Base-by-base conservation (phyloP, 768 basidiomycete genomes). In the Leccinellum luteum region DNA sequence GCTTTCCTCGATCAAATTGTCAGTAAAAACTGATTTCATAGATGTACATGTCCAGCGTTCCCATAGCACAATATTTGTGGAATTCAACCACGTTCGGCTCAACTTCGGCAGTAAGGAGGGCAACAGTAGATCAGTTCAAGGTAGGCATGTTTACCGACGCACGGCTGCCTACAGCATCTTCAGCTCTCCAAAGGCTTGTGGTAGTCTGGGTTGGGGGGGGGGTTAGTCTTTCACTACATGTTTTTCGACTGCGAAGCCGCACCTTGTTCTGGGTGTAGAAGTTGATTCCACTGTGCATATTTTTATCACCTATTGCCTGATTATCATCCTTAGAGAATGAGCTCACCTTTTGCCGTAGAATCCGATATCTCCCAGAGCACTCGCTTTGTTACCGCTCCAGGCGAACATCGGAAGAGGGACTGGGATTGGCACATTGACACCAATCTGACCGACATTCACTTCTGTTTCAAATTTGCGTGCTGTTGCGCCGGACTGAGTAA, bases 251-350 rank as follows among this genome's bases (percentile, higher is more conserved):
- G 35, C 55, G n/a, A 27, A 48, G 3, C 1, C 64, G 56, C 62
- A 84, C 89, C 85, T 97, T 98, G 73, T 93, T 89, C 73, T 94
- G 90, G 3, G 96, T 98, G 71, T 94, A 98, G 77, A 98, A 98
- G 71, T 91, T 91, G 74, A 98, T 82, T 25, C 92, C 95, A 61
- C 90, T 89, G 65, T 52, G 49, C 15, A 28, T 25, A 19, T 51
- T 27, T 8, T 63, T 23, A 54, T 44, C 57, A 48, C 25, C 14
- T 12, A 23, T 14, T 49, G 31, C 21, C 17, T n/a, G 19, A 31
- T 48, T 23, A 31, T 48, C 23, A 43, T 7, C 12, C 48, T 31
- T 12, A 3, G 14, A 9, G 44, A 56, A 1, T 15, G 31, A 38
- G 61, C 77, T 59, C 60, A 87, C 89, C 86, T 84, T 73, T 89